These are phyloP conservation scores for Nicotiana paniculata DNA, from an alignment of 257 asterid genomes.

Conservation along the genomic window DNA sequence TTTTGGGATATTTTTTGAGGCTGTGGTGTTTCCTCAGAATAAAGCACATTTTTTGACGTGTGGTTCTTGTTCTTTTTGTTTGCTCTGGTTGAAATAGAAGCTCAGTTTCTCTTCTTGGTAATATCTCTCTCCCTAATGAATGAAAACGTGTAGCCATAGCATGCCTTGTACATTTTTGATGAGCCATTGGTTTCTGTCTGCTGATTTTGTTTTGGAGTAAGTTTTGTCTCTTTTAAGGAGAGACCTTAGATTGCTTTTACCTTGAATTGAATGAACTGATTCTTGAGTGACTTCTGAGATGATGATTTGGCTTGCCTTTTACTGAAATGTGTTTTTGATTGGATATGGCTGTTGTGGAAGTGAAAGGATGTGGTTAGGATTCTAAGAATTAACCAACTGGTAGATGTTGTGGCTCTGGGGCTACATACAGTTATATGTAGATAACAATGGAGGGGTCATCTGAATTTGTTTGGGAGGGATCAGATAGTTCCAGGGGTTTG, in stretches of 20 bases:
- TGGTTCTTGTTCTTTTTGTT: slow-evolving; percentile 28
- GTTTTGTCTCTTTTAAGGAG: slow-evolving; percentile 2
- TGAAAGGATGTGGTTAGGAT: slow-evolving; percentile 15
- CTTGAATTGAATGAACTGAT: not conserved
- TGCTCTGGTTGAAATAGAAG: slow-evolving; percentile 14
- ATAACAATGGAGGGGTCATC: slow-evolving; percentile 83
- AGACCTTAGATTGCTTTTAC: not conserved
- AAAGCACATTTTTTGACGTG: slow-evolving; percentile 32
- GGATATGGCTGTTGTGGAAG: slow-evolving; percentile 31
- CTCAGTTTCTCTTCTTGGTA: slow-evolving; percentile 8
- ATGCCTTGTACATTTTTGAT: slow-evolving; percentile 7
- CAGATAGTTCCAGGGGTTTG: slow-evolving; percentile 57
- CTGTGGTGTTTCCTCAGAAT: slow-evolving; percentile 34
- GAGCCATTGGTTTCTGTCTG: slow-evolving; percentile 1
- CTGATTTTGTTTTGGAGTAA: slow-evolving; percentile 7
- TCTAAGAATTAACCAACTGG: slow-evolving; percentile 16
- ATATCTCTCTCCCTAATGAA: slow-evolving; percentile 15
- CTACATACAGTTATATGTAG: slow-evolving; percentile 31
- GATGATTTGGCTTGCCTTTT: slow-evolving; percentile 1
- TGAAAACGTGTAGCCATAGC: slow-evolving; percentile 19
- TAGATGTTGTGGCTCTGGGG: slow-evolving; percentile 24
- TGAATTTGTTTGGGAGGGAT: slow-evolving; percentile 71
- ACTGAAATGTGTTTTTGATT: slow-evolving; percentile 30
- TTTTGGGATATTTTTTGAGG: slow-evolving; percentile 48
- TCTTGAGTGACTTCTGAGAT: not conserved